Evolutionary conservation across 83 land plant species (phyloP).

Genomic region (Diphasiastrum complanatum): DNA sequence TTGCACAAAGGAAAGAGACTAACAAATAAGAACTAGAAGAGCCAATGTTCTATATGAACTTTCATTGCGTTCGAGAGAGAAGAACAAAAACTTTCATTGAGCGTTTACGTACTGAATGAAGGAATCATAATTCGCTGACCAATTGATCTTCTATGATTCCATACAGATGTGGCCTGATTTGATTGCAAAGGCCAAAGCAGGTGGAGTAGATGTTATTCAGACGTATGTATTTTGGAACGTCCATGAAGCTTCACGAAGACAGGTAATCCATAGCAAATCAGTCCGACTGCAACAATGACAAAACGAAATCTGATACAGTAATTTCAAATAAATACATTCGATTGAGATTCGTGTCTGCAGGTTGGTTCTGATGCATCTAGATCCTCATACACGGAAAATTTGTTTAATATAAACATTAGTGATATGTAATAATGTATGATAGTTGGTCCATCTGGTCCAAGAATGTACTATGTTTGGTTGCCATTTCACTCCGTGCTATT

Average conservation of each 20-base stretch:
- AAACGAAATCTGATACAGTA: background rate
- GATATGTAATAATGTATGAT: no score
- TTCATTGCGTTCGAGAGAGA: no score
- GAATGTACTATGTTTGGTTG: no score
- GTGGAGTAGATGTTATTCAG: slow-evolving; percentile 66
- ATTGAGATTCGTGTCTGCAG: no score
- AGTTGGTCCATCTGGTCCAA: no score
- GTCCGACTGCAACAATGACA: background rate
- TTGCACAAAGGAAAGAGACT: no score
- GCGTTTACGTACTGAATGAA: background rate
- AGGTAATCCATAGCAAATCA: slow-evolving; percentile 30
- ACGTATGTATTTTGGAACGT: slow-evolving; percentile 79
- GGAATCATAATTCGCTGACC: background rate
- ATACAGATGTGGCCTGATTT: slow-evolving; percentile 74
- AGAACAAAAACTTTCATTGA: background rate
- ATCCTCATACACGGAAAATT: no score
- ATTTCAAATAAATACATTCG: no score
- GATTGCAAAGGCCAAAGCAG: slow-evolving; percentile 62
- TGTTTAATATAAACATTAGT: no score
- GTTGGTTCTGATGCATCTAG: no score
- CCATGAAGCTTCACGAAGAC: slow-evolving; percentile 62
- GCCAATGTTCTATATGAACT: background rate
- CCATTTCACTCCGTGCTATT: no score
- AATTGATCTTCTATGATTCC: background rate
- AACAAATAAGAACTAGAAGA: no score